Conservation (phyloP, 75 land plant species). For the Picea sitchensis region DNA sequence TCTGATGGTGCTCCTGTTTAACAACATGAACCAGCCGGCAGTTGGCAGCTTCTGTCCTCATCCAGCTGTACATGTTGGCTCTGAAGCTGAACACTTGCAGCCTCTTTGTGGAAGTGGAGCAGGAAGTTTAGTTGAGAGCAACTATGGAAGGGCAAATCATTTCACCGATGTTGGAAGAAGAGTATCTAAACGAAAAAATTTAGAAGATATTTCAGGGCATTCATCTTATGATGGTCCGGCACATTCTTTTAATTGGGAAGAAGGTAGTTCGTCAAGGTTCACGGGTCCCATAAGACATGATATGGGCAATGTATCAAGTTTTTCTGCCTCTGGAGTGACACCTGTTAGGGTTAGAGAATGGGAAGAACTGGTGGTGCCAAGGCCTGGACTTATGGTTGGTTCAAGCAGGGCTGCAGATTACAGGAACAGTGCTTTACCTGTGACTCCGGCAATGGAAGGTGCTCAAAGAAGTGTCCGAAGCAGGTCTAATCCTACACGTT, state of each 20-base stretch:
- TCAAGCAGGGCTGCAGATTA: slow-evolving; percentile 2
- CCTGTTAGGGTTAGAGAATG: neutral
- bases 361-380: neutral
- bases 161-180: slow-evolving; percentile 1
- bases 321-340: neutral
- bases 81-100: slow-evolving; percentile 5
- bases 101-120: neutral
- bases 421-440: slow-evolving; percentile 2
- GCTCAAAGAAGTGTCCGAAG: slow-evolving; percentile 4
- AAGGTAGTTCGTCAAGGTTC: neutral
- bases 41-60: slow-evolving; percentile 9
- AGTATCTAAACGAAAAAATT: neutral
- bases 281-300: neutral
- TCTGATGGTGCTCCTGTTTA: neutral
- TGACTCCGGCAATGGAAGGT: neutral
- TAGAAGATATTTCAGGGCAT: slow-evolving; percentile 3
- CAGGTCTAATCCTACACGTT: neutral
- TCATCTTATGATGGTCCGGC: neutral
- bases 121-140: neutral
- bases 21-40: neutral
- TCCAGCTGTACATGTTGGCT: neutral
- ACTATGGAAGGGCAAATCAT: neutral
- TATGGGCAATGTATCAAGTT: neutral
- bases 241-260: slow-evolving; percentile 1
- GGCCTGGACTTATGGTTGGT: slow-evolving; percentile 3